Evolutionary conservation across 805 yeast genomes (phyloP).

Genomic region (Ogataea pignaliae): DNA sequence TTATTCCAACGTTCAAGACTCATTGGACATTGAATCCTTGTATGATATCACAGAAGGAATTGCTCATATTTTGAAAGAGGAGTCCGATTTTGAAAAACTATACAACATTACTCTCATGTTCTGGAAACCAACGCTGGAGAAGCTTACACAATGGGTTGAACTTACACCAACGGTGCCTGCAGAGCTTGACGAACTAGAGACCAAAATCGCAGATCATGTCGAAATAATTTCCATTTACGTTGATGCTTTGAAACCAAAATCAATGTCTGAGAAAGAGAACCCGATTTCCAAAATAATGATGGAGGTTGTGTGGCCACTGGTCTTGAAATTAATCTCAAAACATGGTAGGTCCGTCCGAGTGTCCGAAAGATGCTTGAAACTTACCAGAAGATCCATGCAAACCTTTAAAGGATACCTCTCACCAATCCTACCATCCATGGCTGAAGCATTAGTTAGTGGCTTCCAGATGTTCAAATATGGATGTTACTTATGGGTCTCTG

Average conservation of each 20-base stretch:
- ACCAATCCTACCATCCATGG: conserved; percentile 60
- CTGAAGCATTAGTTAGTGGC: conserved; percentile 62
- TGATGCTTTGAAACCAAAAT: conserved; percentile 47
- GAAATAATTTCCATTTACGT: conserved; percentile 64
- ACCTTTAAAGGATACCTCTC: conserved; percentile 52
- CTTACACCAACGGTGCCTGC: conserved; percentile 7
- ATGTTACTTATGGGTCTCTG: conserved; percentile 88
- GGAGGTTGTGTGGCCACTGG: conserved; percentile 56
- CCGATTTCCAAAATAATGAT: conserved; percentile 52
- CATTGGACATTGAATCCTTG: conserved; percentile 63
- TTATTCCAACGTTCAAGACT: conserved; percentile 51
- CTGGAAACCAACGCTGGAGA: conserved; percentile 58
- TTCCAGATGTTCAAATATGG: conserved; percentile 69
- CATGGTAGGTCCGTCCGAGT: conserved; percentile 59
- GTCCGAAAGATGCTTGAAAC: conserved; percentile 71
- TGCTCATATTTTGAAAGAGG: conserved; percentile 71
- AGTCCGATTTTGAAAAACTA: conserved; percentile 45
- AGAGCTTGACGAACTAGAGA: conserved; percentile 33
- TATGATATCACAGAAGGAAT: conserved; percentile 86
- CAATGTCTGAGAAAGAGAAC: conserved; percentile 32
- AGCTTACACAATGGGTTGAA: conserved; percentile 28
- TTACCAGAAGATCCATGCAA: conserved; percentile 61
- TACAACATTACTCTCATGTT: conserved; percentile 56
- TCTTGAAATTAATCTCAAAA: conserved; percentile 42
- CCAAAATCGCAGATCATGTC: conserved; percentile 63